Evolutionary conservation across 345 rosid species (phyloP), one percentile per base, ranked within the genome.

Genomic region (Eucalyptus erythrocorys): DNA sequence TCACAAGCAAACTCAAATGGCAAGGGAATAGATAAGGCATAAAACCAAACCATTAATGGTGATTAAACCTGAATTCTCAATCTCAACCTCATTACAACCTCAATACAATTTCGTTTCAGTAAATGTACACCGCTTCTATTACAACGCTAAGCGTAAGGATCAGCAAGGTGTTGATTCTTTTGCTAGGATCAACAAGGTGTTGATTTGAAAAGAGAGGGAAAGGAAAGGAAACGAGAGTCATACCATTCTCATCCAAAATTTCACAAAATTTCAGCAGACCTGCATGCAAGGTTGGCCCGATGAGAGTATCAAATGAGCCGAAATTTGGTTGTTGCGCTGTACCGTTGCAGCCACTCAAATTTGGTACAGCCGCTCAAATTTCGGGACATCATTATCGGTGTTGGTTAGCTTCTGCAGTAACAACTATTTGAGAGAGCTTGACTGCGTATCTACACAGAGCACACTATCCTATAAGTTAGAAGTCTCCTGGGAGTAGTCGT

Each of bases 401-500:
- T 48, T 27, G 61, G 61, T 50, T 55, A 86, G 87, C 87, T 86
- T 86, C 87, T 30, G 61, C 64, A 49, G 61, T 50, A 49, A 87
- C 48, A 47, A 59, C 82, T 76, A 76, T 76, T 37, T 76, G 82
- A 66, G 48, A 11, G 10, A 64, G 84, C 40, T 21, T 48, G 85
- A 66, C 53, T 34, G 43, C 40, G 8, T 48, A 71, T 87, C 40
- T 61, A 37, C 40, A 87, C 85, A 66, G 82, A 21, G 82, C 82
- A 76, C 82, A 37, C 82, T 76, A 21, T 37, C 27, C 24, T 40
- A 37, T 76, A 37, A 76, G 82, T 76, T 76, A 87, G 87, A 88
- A 89, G 87, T 88, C 47, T 59, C 34, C 51, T 49, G 89, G 86
- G 50, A 93, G 82, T 95, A 96, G 93, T 97, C 98, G 24, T 93